Base-by-base conservation (phyloP, 2,329 filamentous ascomycete species). In the Grosmannia clavigera region DNA sequence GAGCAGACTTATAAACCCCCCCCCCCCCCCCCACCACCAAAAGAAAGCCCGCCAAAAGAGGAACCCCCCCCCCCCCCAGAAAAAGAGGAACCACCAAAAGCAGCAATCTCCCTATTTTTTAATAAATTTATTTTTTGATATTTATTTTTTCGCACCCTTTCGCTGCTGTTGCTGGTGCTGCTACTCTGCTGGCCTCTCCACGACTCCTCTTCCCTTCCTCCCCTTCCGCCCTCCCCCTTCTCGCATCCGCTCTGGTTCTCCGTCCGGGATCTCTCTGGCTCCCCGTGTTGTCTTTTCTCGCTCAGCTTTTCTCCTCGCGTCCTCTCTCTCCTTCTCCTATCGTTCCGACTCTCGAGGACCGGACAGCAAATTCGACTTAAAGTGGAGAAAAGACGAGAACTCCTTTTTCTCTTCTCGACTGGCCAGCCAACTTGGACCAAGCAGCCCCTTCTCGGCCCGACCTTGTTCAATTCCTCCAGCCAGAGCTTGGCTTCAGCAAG, bases 111-210 rank as follows among this genome's bases (percentile, higher is more conserved):
- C 53, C 58, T 61, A 59, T 61, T 61, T 62, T 57, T 5, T 31
- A 14, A 66, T 65, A 65, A 65, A 61, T 65, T 65, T 60, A 64
- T 67, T 68, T 69, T 65, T 67, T 66, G 66, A 65, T 58, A 58
- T 61, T 58, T 48, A 55, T 58, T 62, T 61, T 63, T 61, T 54
- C 33, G 61, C 54, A 29, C 57, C 27, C 48, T 51, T 54, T 55
- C 12, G 33, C 22, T 35, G 33, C 33, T 35, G 7, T 33, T 56
- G n/a, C 51, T 40, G 29, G 54, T 55, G 14, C 27, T 43, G 16
- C 54, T 31, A n/a, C 38, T 50, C 56, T 31, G 31, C 56, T 58
- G 56, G 55, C 55, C 22, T 40, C 55, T 56, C 43, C 19, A 31
- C 58, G 16, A 22, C 29, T 38, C 16, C 43, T 50, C 50, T 35